These are phyloP conservation scores for Hyparrhenia diplandra DNA, from an alignment of 176 grass and related monocot genomes.

Conservation along the genomic window DNA sequence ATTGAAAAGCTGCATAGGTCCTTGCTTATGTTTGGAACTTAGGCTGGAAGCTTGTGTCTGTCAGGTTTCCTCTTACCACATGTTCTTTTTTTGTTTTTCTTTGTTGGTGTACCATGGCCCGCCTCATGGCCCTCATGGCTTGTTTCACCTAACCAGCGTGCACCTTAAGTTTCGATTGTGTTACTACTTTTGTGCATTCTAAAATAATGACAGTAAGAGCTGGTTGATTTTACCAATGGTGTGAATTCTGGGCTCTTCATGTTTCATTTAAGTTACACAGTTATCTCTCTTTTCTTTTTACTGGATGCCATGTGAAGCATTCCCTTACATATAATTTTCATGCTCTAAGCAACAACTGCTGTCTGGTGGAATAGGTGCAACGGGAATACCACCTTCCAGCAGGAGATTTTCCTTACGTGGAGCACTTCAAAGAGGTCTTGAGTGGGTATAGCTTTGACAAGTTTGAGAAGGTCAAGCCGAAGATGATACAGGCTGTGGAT, in stretches of 20 bases:
- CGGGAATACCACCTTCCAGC: constrained; percentile 73
- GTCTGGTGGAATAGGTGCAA: constrained; percentile 62
- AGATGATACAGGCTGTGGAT: constrained; percentile 87
- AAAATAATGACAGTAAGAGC: neutral
- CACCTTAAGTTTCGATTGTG: neutral
- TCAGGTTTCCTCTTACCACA: neutral
- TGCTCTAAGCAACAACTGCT: neutral
- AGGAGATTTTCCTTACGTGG: constrained; percentile 86
- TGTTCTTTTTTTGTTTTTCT: neutral
- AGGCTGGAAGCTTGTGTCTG: neutral
- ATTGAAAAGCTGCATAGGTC: neutral
- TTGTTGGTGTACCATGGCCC: neutral
- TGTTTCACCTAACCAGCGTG: neutral
- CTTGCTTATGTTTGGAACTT: constrained; percentile 3
- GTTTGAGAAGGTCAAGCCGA: constrained; percentile 96
- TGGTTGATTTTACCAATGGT: neutral
- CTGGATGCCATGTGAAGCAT: constrained; percentile 6
- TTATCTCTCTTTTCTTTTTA: neutral
- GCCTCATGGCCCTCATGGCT: too few species aligned
- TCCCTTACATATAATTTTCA: neutral
- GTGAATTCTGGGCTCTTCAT: neutral
- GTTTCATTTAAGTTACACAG: neutral
- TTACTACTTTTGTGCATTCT: neutral
- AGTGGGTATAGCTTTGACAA: constrained; percentile 81
- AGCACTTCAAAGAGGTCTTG: constrained; percentile 85